These are phyloP conservation scores for Friedmanniomyces endolithicus DNA, from an alignment of 495 filamentous ascomycete genomes.

Conservation along the genomic window DNA sequence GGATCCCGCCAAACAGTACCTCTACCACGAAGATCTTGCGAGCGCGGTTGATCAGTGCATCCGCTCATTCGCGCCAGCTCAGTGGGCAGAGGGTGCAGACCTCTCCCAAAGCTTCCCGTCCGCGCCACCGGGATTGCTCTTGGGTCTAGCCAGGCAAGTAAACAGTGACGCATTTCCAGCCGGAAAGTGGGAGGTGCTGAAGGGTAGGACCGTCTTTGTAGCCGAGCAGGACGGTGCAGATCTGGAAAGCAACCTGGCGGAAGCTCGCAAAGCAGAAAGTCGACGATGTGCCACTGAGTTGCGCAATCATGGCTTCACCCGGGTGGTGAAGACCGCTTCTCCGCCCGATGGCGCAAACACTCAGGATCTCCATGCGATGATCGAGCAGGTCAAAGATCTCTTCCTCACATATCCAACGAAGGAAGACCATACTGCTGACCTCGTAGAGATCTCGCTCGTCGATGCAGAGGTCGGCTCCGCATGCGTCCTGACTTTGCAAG, in stretches of 20 bases:
- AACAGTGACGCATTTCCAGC: not conserved
- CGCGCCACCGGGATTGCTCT: not conserved
- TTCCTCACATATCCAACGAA: not conserved
- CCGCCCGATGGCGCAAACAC: not conserved
- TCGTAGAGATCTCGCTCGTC: not conserved
- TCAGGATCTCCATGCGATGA: not conserved
- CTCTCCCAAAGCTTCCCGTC: not conserved
- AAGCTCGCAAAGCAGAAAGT: not conserved
- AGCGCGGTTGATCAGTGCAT: not conserved
- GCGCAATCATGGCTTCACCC: not conserved
- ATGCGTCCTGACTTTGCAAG: not conserved
- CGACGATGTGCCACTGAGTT: not conserved
- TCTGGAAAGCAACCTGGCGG: not conserved
- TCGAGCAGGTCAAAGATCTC: not conserved
- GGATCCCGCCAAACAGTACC: not conserved
- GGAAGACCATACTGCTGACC: not conserved
- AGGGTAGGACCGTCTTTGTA: not conserved
- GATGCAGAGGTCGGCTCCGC: not conserved
- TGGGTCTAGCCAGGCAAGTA: not conserved
- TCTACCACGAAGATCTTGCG: not conserved
- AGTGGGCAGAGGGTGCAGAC: not conserved
- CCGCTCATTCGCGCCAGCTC: not conserved
- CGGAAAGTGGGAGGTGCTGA: constrained; percentile 1
- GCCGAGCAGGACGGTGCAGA: not conserved
- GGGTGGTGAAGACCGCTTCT: not conserved